phyloP scores from a whole-genome alignment of 768 basidiomycete species.

The Termitomyces eurrhizus region DNA sequence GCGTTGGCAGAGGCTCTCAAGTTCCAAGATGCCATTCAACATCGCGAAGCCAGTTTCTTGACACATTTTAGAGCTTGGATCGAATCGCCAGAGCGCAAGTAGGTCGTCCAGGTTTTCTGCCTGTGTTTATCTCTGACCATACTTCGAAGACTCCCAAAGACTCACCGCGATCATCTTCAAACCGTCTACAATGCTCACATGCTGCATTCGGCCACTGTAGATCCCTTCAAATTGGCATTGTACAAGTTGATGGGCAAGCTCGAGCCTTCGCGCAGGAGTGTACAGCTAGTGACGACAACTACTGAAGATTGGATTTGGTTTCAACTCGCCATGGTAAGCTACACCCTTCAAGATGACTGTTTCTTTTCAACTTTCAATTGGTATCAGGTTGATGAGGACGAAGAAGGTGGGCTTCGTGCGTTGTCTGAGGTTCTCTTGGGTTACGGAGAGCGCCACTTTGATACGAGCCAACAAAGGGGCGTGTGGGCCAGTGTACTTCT shows the following conservation, averaged over 20 bases:
- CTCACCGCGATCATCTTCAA: slow-evolving; percentile 77
- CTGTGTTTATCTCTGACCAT: not conserved
- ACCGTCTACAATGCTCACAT: slow-evolving; percentile 83
- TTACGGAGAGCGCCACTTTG: slow-evolving; percentile 82
- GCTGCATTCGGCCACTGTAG: slow-evolving; percentile 80
- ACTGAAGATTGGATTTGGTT: slow-evolving; percentile 99
- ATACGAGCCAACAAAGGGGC: slow-evolving; percentile 61
- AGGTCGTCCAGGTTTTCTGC: slow-evolving; percentile 17
- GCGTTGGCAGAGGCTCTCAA: slow-evolving; percentile 73
- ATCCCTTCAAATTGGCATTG: slow-evolving; percentile 94
- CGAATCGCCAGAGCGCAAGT: slow-evolving; percentile 77
- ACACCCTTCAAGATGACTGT: not conserved
- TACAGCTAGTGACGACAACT: slow-evolving; percentile 81
- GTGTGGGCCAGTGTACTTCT: slow-evolving; percentile 82
- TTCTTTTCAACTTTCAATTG: not conserved
- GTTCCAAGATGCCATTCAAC: slow-evolving; percentile 67
- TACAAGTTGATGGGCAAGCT: slow-evolving; percentile 95
- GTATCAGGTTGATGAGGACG: slow-evolving; percentile 72
- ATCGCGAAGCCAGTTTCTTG: slow-evolving; percentile 79
- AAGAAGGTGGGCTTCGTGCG: slow-evolving; percentile 69
- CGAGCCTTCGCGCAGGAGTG: slow-evolving; percentile 75
- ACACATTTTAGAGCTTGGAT: slow-evolving; percentile 82
- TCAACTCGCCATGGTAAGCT: slow-evolving; percentile 77
- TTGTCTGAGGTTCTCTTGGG: slow-evolving; percentile 72
- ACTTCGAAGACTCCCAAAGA: slow-evolving; percentile 55